phyloP scores from a whole-genome alignment of 78 protist species.

The Protostelium mycophagum region DNA sequence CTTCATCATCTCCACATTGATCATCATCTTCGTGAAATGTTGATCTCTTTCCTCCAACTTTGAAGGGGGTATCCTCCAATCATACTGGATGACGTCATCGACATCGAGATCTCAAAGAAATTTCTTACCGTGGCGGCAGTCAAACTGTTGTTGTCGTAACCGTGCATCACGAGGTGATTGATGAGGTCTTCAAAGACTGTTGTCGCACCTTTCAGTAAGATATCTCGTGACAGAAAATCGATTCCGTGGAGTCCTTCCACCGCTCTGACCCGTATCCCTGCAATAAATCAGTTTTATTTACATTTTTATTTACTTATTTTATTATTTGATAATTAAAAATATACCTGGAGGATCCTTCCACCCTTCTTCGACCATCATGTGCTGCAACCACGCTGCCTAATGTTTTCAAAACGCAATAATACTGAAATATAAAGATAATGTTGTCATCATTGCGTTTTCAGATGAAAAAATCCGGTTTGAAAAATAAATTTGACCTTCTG shows the following conservation, averaged over 20 bases:
- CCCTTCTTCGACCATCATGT: not conserved
- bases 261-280: not conserved
- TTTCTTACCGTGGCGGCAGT: not conserved
- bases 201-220: not conserved
- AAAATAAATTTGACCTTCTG: not conserved
- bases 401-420: no score
- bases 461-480: not conserved
- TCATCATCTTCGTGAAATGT: not conserved
- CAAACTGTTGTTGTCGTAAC: not conserved
- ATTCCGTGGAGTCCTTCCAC: not conserved
- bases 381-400: not conserved
- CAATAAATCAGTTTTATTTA: not conserved
- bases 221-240: not conserved
- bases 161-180: not conserved
- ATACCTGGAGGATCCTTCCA: not conserved
- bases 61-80: not conserved
- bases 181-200: not conserved
- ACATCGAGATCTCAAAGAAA: not conserved
- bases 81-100: not conserved
- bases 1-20: not conserved
- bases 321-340: no score
- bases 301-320: no score
- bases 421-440: no score
- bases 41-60: not conserved
- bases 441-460: no score